Evolutionary conservation across 2,329 filamentous ascomycete genomes (phyloP), one percentile per base, ranked within the genome.

Genomic region (Botrytis medusae): DNA sequence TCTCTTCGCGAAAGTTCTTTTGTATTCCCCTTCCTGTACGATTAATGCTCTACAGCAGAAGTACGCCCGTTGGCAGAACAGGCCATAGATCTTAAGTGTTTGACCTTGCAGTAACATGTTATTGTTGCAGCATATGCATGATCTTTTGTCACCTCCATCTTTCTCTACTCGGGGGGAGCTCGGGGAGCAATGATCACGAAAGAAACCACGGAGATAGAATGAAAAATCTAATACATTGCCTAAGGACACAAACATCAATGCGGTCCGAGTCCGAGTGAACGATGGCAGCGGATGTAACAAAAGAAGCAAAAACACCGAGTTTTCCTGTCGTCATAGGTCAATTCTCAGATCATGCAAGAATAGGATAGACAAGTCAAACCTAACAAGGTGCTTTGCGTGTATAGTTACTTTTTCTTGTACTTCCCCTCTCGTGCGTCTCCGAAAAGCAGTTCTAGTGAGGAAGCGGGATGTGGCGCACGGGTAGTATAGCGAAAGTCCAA

Each of bases 1-100:
- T 48, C 37, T 51, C 61, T 72, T 72, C 61, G 48, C 62, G 62
- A 68, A 60, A 61, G 57, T 69, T 61, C 71, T 46, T 20, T 20
- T 72, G 25, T 44, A 60, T n/a, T 68, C 32, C 63, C 63, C 42
- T 37, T 46, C 46, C 34, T n/a, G 62, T 46, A 34, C 10, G 64
- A 22, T 54, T n/a, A 18, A 42, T 32, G 64, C 64, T 67, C 44
- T 40, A 29, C 48, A 57, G 64, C 48, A 68, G 57, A 67, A 42
- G 34, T 14, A 54, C 22, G 46, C 25, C 64, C 25, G 25, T 54
- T 22, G 46, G 42, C 29, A 54, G 46, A 46, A 37, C 48, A 68
- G 18, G n/a, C 12, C 65, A 68, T n/a, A 68, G 46, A 57, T 57
- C 65, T 57, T 54, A 48, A 10, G 46, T 54, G 64, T 22, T n/a